A percentile compares a stretch with the other conserved stretches of the same genome.
Evolutionary conservation across 768 basidiomycete genomes (phyloP).

Genomic region (Guyanaporus albipodus): DNA sequence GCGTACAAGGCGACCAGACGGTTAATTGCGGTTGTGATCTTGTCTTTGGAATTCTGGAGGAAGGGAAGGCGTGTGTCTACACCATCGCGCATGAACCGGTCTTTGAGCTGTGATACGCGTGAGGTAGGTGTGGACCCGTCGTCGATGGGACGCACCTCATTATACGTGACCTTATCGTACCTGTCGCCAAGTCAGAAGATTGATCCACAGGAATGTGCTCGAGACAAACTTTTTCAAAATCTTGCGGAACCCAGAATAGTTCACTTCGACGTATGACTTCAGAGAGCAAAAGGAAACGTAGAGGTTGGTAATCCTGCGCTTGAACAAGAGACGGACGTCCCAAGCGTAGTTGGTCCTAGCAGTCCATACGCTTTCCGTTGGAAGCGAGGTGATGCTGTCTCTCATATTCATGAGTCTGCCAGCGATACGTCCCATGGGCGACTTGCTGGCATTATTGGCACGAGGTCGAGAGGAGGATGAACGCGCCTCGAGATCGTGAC

Average conservation of each 20-base stretch:
- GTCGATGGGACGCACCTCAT: constrained; percentile 39
- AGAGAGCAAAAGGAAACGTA: constrained; percentile 76
- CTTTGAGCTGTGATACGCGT: constrained; percentile 54
- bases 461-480: constrained; percentile 21
- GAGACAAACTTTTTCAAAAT: constrained; percentile 86
- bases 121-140: background rate
- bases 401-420: constrained; percentile 49
- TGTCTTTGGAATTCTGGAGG: constrained; percentile 55
- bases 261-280: constrained; percentile 85
- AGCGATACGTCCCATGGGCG: constrained; percentile 39
- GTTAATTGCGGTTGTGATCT: constrained; percentile 52
- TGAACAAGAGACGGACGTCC: constrained; percentile 82
- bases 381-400: constrained; percentile 47
- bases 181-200: constrained; percentile 35
- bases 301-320: constrained; percentile 79
- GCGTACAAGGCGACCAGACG: constrained; percentile 72
- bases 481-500: constrained; percentile 34
- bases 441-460: constrained; percentile 26
- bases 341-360: constrained; percentile 75
- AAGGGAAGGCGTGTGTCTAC: constrained; percentile 74
- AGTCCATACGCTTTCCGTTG: constrained; percentile 65
- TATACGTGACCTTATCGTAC: constrained; percentile 91
- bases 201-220: background rate
- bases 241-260: constrained; percentile 91
- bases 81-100: constrained; percentile 64